Evolutionary conservation across 805 yeast species (phyloP).

Genomic region (Zygoascus tannicola): DNA sequence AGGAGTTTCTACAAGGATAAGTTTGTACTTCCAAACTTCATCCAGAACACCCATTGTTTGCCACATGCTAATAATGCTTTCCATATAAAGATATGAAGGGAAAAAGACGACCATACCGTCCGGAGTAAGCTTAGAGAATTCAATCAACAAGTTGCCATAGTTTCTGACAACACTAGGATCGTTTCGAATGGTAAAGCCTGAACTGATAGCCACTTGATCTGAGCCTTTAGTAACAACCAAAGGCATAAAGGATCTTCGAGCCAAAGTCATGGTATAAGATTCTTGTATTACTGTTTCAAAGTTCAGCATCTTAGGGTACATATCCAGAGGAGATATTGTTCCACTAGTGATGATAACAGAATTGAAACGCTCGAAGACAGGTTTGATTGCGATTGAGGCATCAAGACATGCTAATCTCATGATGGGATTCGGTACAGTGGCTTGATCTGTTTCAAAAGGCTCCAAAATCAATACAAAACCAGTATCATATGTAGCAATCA

Average conservation of each 20-base stretch:
- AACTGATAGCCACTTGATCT: slow-evolving; percentile 94
- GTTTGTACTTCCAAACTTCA: slow-evolving; percentile 96
- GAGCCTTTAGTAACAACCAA: slow-evolving; percentile 95
- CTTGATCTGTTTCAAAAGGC: slow-evolving; percentile 91
- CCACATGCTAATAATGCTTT: slow-evolving; percentile 97
- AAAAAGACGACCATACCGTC: slow-evolving; percentile 98
- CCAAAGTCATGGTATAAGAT: slow-evolving; percentile 91
- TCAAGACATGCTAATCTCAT: slow-evolving; percentile 89
- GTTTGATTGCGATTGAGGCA: slow-evolving; percentile 96
- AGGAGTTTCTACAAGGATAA: slow-evolving; percentile 94
- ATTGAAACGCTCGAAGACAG: slow-evolving; percentile 86
- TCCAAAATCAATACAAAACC: slow-evolving; percentile 90
- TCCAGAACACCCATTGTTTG: slow-evolving; percentile 96
- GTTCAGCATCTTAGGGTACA: slow-evolving; percentile 96
- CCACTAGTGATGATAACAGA: slow-evolving; percentile 95
- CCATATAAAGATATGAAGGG: slow-evolving; percentile 96
- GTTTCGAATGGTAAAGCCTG: slow-evolving; percentile 92
- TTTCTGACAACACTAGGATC: slow-evolving; percentile 97
- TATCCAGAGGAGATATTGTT: slow-evolving; percentile 94
- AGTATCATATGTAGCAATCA: slow-evolving; percentile 87
- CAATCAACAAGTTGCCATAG: slow-evolving; percentile 86
- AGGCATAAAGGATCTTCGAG: slow-evolving; percentile 86
- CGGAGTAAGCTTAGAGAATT: slow-evolving; percentile 90
- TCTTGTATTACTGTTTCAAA: slow-evolving; percentile 90
- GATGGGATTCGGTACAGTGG: slow-evolving; percentile 95